Evolutionary conservation across 179 eudicot genomes (phyloP).

Genomic region (Patellifolia procumbens): DNA sequence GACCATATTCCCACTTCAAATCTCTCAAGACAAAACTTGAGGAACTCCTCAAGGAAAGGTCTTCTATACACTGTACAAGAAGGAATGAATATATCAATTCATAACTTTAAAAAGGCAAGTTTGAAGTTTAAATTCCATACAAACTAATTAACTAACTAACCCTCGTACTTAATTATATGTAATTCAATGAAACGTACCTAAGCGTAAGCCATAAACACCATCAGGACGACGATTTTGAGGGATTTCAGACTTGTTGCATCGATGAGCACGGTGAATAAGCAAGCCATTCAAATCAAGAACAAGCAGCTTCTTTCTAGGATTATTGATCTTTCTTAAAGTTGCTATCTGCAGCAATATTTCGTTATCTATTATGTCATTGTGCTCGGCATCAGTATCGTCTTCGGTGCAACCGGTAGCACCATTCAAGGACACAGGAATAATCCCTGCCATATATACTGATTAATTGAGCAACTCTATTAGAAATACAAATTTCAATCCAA

Average conservation of each 20-base stretch:
- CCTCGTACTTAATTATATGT: no score
- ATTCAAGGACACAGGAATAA: no score
- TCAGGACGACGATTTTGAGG: background rate
- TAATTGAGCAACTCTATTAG: no score
- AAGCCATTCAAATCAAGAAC: slow-evolving; percentile 21
- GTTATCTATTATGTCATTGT: background rate
- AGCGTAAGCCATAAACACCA: background rate
- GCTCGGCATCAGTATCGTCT: background rate
- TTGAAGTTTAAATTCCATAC: no score
- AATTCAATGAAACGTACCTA: background rate
- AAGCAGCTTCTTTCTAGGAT: slow-evolving; percentile 10
- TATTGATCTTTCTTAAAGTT: background rate
- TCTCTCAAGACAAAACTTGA: slow-evolving; percentile 49
- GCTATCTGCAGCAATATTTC: background rate
- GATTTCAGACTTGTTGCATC: slow-evolving; percentile 1
- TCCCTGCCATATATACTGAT: no score
- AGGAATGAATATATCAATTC: background rate
- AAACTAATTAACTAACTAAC: background rate
- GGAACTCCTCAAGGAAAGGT: slow-evolving; percentile 46
- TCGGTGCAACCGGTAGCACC: no score
- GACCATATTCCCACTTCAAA: slow-evolving; percentile 61
- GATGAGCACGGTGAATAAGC: slow-evolving; percentile 13
- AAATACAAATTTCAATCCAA: no score
- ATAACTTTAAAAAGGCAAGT: background rate
- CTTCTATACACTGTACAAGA: slow-evolving; percentile 43